Evolutionary conservation across 208 protist species (phyloP).

Genomic region (Crithidia bombi): DNA sequence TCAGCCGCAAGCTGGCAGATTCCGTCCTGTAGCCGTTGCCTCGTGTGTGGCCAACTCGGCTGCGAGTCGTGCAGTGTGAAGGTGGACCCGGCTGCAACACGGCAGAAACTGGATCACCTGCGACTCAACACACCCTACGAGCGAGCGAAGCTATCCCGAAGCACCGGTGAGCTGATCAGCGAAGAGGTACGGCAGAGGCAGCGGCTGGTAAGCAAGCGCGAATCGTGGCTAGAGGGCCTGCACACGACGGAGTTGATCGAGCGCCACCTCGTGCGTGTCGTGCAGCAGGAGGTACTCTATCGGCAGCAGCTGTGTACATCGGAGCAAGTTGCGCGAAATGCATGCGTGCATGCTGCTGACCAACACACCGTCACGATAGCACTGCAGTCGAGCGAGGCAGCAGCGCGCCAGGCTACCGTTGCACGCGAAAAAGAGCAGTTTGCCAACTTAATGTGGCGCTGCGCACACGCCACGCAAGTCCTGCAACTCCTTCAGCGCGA

Average conservation of each 20-base stretch:
- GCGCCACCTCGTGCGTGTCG: conserved; percentile 30
- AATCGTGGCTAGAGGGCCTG: conserved; percentile 36
- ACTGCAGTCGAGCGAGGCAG: conserved; percentile 47
- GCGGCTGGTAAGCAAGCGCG: conserved; percentile 41
- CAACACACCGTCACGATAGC: conserved; percentile 36
- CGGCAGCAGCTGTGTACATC: conserved; percentile 33
- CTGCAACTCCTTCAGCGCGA: conserved; percentile 35
- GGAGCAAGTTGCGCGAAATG: conserved; percentile 34
- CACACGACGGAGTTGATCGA: conserved; percentile 24
- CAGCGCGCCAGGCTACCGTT: conserved; percentile 39
- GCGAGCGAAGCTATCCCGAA: conserved; percentile 63
- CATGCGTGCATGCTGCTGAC: conserved; percentile 25
- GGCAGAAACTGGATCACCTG: conserved; percentile 62
- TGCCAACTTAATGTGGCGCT: not conserved
- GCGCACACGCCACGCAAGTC: conserved; percentile 2
- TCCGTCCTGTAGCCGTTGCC: conserved; percentile 69
- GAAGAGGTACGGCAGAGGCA: conserved; percentile 63
- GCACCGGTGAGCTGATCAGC: conserved; percentile 46
- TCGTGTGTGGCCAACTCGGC: conserved; percentile 61
- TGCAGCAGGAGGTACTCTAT: conserved; percentile 32
- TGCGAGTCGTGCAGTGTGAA: conserved; percentile 50
- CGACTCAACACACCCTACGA: conserved; percentile 80
- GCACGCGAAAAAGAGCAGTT: conserved; percentile 35
- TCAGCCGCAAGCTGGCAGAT: conserved; percentile 62
- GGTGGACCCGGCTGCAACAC: conserved; percentile 55